Evolutionary conservation across 2,329 filamentous ascomycete species (phyloP).

Genomic region (Sporothrix globosa): DNA sequence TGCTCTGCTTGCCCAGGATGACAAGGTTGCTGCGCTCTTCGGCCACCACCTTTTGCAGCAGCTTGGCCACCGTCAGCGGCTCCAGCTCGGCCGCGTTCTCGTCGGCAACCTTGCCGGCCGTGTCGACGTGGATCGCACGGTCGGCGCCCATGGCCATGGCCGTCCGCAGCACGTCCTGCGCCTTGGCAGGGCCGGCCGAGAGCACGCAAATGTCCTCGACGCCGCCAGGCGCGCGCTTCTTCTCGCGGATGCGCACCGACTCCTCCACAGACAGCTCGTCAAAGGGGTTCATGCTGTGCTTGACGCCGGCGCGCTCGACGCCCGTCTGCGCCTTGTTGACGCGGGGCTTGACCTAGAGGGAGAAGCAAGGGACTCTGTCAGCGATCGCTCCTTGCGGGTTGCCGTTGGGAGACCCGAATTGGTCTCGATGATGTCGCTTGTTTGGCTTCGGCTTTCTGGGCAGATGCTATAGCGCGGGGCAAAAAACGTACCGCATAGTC

Average conservation of each 20-base stretch:
- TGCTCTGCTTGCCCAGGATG: conserved; percentile 94
- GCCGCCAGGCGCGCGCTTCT: conserved; percentile 69
- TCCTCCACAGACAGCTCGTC: conserved; percentile 98
- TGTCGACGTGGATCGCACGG: conserved; percentile 84
- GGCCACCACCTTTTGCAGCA: conserved; percentile 78
- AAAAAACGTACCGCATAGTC: conserved; percentile 71
- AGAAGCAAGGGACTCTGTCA: background rate
- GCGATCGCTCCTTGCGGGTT: background rate
- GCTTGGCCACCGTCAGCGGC: conserved; percentile 88
- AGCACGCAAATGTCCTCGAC: conserved; percentile 93
- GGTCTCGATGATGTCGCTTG: background rate
- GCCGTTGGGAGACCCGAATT: background rate
- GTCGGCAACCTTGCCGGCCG: conserved; percentile 63
- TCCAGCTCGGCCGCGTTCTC: conserved; percentile 78
- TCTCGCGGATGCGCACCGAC: conserved; percentile 90
- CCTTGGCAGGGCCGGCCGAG: conserved; percentile 84
- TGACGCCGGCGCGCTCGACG: conserved; percentile 89
- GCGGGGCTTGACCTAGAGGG: conserved; percentile 64
- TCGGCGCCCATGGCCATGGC: conserved; percentile 99
- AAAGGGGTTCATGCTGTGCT: conserved; percentile 99
- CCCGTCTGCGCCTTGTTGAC: conserved; percentile 77
- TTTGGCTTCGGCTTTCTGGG: background rate
- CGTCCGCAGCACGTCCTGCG: conserved; percentile 85
- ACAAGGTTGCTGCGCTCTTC: conserved; percentile 89
- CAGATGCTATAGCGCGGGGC: background rate